phyloP scores from a whole-genome alignment of 2,329 filamentous ascomycete genomes.

The Lizonia empirigonia region DNA sequence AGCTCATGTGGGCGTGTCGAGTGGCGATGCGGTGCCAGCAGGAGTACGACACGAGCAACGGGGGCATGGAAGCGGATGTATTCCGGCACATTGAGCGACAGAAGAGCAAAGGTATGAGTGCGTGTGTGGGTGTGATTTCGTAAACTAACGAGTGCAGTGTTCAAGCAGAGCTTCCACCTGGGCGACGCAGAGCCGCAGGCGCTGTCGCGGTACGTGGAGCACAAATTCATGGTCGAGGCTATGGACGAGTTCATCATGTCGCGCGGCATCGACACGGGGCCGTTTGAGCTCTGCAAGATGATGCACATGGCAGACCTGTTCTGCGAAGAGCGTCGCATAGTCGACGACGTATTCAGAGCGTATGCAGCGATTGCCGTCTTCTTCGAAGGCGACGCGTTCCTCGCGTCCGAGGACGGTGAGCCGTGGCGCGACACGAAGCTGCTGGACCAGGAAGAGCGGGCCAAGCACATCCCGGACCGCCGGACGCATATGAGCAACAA shows the following conservation, averaged over 20 bases:
- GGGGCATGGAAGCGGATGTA: constrained; percentile 32
- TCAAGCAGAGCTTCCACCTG: constrained; percentile 54
- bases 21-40: constrained; percentile 21
- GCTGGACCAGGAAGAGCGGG: constrained; percentile 50
- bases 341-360: constrained; percentile 31
- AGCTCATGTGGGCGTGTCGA: constrained; percentile 24
- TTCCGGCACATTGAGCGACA: constrained; percentile 41
- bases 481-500: constrained; percentile 49
- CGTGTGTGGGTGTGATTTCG: no score
- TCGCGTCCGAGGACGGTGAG: constrained; percentile 43
- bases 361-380: constrained; percentile 29
- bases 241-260: constrained; percentile 31
- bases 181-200: constrained; percentile 52
- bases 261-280: constrained; percentile 17
- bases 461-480: constrained; percentile 46
- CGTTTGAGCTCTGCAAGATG: constrained; percentile 31
- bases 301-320: constrained; percentile 26
- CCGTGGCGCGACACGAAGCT: constrained; percentile 48
- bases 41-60: constrained; percentile 13
- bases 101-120: constrained; percentile 46
- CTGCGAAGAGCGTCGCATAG: constrained; percentile 27
- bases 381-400: constrained; percentile 41
- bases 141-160: constrained; percentile 27
- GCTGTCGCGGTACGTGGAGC: constrained; percentile 47
- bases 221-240: constrained; percentile 45